A percentile compares a stretch with the other conserved stretches of the same genome.
phyloP scores from a whole-genome alignment of 208 protist genomes.

The Trypanosoma caninum region DNA sequence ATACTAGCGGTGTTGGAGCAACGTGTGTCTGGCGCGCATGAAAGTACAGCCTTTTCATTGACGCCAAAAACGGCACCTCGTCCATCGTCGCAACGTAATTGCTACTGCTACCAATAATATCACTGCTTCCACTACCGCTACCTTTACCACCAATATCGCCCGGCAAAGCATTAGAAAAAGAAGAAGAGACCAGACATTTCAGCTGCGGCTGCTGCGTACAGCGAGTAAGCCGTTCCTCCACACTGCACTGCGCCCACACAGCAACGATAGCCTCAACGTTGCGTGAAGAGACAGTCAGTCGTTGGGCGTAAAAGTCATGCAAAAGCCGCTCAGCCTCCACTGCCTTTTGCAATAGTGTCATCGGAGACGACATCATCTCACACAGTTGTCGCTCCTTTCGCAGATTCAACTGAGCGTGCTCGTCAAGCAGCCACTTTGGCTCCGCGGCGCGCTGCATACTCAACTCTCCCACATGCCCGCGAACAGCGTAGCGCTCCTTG shows the following conservation, averaged over 20 bases:
- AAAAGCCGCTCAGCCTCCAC: conserved; percentile 44
- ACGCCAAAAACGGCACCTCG: conserved; percentile 52
- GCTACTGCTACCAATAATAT: background rate
- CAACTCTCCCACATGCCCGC: conserved; percentile 57
- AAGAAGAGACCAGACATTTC: background rate
- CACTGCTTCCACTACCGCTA: background rate
- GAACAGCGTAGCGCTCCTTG: conserved; percentile 51
- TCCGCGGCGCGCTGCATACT: conserved; percentile 25
- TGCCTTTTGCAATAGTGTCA: conserved; percentile 58
- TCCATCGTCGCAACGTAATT: no score
- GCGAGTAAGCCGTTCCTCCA: conserved; percentile 41
- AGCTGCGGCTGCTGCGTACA: background rate
- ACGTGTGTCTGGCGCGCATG: conserved; percentile 59
- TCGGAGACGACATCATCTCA: conserved; percentile 56
- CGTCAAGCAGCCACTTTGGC: conserved; percentile 35
- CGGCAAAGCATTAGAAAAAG: background rate
- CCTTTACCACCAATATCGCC: background rate
- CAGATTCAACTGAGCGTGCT: conserved; percentile 56
- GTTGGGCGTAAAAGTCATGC: conserved; percentile 42
- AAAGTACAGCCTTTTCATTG: conserved; percentile 73
- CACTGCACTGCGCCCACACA: conserved; percentile 60
- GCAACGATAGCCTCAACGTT: conserved; percentile 61
- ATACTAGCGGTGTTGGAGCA: conserved; percentile 55
- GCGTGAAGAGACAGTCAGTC: conserved; percentile 44
- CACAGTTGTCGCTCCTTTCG: conserved; percentile 68